A percentile compares a stretch with the other conserved stretches of the same genome.
Evolutionary conservation across 345 rosid genomes (phyloP).

Genomic region (Laguncularia racemosa): DNA sequence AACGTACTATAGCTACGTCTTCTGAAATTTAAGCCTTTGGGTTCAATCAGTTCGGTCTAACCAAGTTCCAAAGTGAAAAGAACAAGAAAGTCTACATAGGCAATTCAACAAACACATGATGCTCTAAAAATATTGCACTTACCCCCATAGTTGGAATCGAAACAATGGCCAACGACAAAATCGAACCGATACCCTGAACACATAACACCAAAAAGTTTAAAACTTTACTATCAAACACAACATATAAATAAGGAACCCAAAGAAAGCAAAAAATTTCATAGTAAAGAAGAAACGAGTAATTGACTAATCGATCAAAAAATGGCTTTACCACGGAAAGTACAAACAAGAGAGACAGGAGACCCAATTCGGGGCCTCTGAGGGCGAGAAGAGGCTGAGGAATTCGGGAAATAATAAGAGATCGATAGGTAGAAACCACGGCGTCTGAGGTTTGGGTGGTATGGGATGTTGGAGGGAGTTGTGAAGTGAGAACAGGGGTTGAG

Average conservation of each 20-base stretch:
- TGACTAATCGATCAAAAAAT: no score
- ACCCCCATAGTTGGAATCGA: slow-evolving; percentile 24
- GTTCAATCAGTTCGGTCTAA: no score
- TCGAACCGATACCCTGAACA: slow-evolving; percentile 18
- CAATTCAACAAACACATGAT: slow-evolving; percentile 8
- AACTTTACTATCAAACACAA: no score
- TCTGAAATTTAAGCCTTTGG: no score
- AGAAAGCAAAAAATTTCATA: not conserved
- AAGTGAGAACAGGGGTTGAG: not conserved
- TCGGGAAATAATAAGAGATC: slow-evolving; percentile 1
- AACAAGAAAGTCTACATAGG: not conserved
- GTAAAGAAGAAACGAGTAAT: no score
- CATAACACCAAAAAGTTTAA: not conserved
- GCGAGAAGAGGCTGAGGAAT: slow-evolving; percentile 2
- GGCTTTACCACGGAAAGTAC: slow-evolving; percentile 20
- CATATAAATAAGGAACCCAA: not conserved
- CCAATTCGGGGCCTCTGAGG: slow-evolving; percentile 18
- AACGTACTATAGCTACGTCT: no score
- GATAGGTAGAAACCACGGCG: not conserved
- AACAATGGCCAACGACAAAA: slow-evolving; percentile 18
- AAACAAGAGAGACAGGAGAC: slow-evolving; percentile 22
- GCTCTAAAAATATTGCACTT: not conserved
- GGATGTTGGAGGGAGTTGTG: not conserved
- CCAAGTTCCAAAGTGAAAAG: no score
- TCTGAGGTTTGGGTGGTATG: not conserved